phyloP scores from a whole-genome alignment of 345 rosid species.

The Cardamine chenopodiifolia region DNA sequence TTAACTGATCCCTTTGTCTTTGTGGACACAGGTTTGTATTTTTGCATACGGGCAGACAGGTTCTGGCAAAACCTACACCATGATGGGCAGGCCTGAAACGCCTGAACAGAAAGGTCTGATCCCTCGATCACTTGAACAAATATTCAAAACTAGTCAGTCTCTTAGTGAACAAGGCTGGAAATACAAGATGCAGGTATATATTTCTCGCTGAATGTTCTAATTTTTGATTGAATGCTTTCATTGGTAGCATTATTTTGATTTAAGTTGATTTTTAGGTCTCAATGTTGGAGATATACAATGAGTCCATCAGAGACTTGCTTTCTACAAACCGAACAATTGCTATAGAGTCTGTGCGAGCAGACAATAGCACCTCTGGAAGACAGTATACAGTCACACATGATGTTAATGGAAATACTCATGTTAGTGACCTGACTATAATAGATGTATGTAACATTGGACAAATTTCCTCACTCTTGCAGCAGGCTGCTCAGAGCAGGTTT shows the following conservation, averaged over 20 bases:
- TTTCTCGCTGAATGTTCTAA: not conserved
- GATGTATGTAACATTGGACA: slow-evolving; percentile 78
- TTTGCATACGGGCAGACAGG: slow-evolving; percentile 99
- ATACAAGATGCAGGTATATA: slow-evolving; percentile 82
- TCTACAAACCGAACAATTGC: slow-evolving; percentile 50
- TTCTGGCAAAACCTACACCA: slow-evolving; percentile 95
- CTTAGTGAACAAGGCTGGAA: slow-evolving; percentile 91
- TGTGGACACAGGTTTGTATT: slow-evolving; percentile 74
- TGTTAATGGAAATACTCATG: slow-evolving; percentile 73
- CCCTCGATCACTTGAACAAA: slow-evolving; percentile 89
- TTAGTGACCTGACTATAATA: slow-evolving; percentile 78
- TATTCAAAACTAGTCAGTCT: slow-evolving; percentile 74
- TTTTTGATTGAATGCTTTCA: slow-evolving; percentile 1
- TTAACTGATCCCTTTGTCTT: not conserved
- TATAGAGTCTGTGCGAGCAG: slow-evolving; percentile 48
- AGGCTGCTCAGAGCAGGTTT: slow-evolving; percentile 95
- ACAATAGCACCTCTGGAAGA: slow-evolving; percentile 62
- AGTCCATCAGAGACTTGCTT: slow-evolving; percentile 80
- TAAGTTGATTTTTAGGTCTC: slow-evolving; percentile 58
- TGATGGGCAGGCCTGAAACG: slow-evolving; percentile 92
- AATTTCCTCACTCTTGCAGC: slow-evolving; percentile 71
- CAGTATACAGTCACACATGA: slow-evolving; percentile 88
- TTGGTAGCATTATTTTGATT: not conserved
- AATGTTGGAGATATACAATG: slow-evolving; percentile 95
- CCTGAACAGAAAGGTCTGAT: slow-evolving; percentile 79